These are phyloP conservation scores for Dimocarpus longan DNA, from an alignment of 345 rosid species.

Conservation along the genomic window DNA sequence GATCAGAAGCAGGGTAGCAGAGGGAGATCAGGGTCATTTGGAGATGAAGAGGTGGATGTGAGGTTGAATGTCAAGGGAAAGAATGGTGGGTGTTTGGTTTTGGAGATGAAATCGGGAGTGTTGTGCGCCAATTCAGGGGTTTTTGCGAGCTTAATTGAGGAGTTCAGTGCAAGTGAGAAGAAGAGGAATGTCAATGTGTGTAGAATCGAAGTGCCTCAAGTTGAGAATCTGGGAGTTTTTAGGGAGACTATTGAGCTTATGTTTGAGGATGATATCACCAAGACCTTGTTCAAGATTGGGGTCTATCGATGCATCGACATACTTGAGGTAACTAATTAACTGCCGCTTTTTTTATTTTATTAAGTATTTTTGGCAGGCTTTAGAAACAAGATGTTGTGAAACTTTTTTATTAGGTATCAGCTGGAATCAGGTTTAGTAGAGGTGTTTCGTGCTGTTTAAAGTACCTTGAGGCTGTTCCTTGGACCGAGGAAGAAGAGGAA, in stretches of 20 bases:
- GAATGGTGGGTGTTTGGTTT: slow-evolving; percentile 62
- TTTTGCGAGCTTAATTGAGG: slow-evolving; percentile 54
- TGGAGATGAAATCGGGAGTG: slow-evolving; percentile 73
- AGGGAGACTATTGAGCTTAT: slow-evolving; percentile 80
- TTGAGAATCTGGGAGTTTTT: slow-evolving; percentile 79
- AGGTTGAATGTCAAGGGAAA: slow-evolving; percentile 74
- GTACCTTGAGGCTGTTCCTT: slow-evolving; percentile 91
- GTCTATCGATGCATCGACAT: slow-evolving; percentile 70
- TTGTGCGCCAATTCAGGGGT: slow-evolving; percentile 64
- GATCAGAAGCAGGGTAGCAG: slow-evolving; percentile 32
- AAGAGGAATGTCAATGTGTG: slow-evolving; percentile 36
- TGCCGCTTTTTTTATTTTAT: background rate
- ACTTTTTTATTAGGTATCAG: slow-evolving; percentile 57
- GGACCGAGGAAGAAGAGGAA: slow-evolving; percentile 98
- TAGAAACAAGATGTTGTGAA: slow-evolving; percentile 20
- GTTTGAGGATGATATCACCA: slow-evolving; percentile 72
- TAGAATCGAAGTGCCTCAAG: slow-evolving; percentile 77
- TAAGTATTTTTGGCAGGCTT: background rate
- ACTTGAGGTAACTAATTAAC: slow-evolving; percentile 64
- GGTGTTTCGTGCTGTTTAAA: slow-evolving; percentile 73
- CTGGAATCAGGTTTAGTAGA: slow-evolving; percentile 65
- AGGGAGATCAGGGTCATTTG: slow-evolving; percentile 43
- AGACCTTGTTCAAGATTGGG: slow-evolving; percentile 63
- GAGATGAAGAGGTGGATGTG: slow-evolving; percentile 45
- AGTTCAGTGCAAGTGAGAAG: slow-evolving; percentile 28